Evolutionary conservation across 345 rosid species (phyloP).

Genomic region (Iberis pinnata): DNA sequence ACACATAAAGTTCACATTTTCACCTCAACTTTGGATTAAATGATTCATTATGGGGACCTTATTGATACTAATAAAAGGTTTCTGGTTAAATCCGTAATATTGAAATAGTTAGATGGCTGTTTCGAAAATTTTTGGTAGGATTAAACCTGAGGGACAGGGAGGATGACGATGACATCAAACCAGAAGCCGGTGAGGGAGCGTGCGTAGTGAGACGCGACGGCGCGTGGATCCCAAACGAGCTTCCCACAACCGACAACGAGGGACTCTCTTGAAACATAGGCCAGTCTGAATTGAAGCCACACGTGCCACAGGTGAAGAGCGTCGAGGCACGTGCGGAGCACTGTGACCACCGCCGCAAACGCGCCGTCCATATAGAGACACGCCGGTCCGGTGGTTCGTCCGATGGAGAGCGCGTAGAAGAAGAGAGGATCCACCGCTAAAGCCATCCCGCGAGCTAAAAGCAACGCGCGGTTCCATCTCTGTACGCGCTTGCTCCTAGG

Average conservation of each 20-base stretch:
- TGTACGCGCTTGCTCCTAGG: constrained; percentile 69
- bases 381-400: constrained; percentile 47
- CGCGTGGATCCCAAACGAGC: constrained; percentile 85
- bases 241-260: constrained; percentile 86
- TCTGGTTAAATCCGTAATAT: background rate
- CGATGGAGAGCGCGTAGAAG: constrained; percentile 64
- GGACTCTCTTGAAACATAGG: constrained; percentile 75
- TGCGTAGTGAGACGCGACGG: constrained; percentile 59
- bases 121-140: background rate
- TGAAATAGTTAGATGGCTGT: background rate
- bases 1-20: too few relatives aligned
- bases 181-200: constrained; percentile 72
- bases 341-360: constrained; percentile 58
- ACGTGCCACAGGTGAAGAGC: constrained; percentile 57
- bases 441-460: constrained; percentile 72
- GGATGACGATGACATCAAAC: constrained; percentile 80
- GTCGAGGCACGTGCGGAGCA: constrained; percentile 64
- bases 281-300: constrained; percentile 74
- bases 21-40: too few relatives aligned
- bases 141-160: constrained; percentile 87
- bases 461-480: constrained; percentile 63
- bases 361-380: constrained; percentile 73
- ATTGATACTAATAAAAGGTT: background rate
- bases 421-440: constrained; percentile 76
- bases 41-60: background rate